Conservation (phyloP, 2,329 filamentous ascomycete species). For the Golovinomyces cichoracearum region DNA sequence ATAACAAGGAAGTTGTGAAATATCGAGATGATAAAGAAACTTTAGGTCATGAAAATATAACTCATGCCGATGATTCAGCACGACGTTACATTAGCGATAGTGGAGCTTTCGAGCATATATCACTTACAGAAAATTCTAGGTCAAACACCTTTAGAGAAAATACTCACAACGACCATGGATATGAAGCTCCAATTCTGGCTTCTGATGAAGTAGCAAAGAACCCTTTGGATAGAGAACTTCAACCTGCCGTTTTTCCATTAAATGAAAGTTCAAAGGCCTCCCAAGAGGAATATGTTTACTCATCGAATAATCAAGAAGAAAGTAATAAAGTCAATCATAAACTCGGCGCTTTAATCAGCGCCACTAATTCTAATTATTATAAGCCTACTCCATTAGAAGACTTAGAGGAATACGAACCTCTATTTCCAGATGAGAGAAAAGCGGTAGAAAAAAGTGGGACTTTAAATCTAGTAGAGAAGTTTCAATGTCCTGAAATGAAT, state of each 20-base stretch:
- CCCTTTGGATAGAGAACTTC: slow-evolving; percentile 37
- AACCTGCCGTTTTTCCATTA: slow-evolving; percentile 58
- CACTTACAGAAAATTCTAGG: slow-evolving; percentile 25
- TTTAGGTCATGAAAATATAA: slow-evolving; percentile 22
- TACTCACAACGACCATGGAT: slow-evolving; percentile 32
- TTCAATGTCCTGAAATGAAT: slow-evolving; percentile 29
- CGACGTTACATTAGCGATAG: slow-evolving; percentile 21
- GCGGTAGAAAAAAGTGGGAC: slow-evolving; percentile 20
- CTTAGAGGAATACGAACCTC: slow-evolving; percentile 78
- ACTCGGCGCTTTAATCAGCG: slow-evolving; percentile 21
- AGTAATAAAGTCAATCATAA: slow-evolving; percentile 35
- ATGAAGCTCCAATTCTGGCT: slow-evolving; percentile 60
- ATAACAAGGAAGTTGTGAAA: no score
- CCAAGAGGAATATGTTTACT: slow-evolving; percentile 32
- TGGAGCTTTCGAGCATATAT: slow-evolving; percentile 17
- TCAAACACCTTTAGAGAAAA: slow-evolving; percentile 20
- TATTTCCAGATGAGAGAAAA: slow-evolving; percentile 60
- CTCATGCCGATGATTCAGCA: slow-evolving; percentile 50
- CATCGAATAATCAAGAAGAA: slow-evolving; percentile 24
- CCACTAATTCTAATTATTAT: slow-evolving; percentile 20
- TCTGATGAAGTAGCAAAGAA: slow-evolving; percentile 65
- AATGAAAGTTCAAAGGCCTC: slow-evolving; percentile 19
- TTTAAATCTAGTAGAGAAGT: slow-evolving; percentile 25
- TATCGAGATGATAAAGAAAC: slow-evolving; percentile 7
- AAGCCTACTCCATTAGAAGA: slow-evolving; percentile 48